Percentiles rank a stretch among this genome's conserved stretches.
These are phyloP conservation scores for Picochlorum sp. DNA, from an alignment of 139 green algal genomes.

Conservation along the genomic window DNA sequence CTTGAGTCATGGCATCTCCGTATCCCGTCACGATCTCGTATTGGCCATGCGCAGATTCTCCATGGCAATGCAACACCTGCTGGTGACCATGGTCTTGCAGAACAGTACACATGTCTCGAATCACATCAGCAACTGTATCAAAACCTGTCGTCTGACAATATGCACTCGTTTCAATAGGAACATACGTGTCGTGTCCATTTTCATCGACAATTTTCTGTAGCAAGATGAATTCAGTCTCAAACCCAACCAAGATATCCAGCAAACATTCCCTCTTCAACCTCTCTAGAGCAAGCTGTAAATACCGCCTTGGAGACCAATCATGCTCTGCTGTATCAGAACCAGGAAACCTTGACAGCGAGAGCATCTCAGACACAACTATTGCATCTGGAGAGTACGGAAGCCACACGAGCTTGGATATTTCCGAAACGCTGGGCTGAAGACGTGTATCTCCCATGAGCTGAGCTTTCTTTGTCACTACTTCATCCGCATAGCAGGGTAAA, in stretches of 20 bases:
- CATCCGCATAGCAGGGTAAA: constrained; percentile 25
- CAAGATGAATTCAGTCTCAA: constrained; percentile 13
- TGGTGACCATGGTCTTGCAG: constrained; percentile 27
- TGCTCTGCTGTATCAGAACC: not conserved
- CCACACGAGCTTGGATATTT: not conserved
- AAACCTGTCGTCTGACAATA: constrained; percentile 33
- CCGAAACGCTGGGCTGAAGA: too few relatives aligned
- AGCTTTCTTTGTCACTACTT: not conserved
- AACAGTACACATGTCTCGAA: constrained; percentile 33
- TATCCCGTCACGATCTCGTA: constrained; percentile 44
- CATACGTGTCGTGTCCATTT: not conserved
- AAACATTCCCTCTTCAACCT: not conserved
- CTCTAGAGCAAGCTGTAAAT: not conserved
- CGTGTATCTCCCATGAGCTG: too few relatives aligned
- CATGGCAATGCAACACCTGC: constrained; percentile 44
- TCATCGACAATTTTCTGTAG: not conserved
- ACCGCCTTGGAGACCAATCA: constrained; percentile 19
- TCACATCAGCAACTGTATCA: constrained; percentile 6
- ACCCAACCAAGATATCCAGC: constrained; percentile 1
- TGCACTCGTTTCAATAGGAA: constrained; percentile 24
- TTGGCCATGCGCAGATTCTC: constrained; percentile 41
- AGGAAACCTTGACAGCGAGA: too few relatives aligned
- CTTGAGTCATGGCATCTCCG: constrained; percentile 11
- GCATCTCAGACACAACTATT: too few relatives aligned
- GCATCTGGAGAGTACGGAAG: not conserved